Conservation (phyloP, 805 yeast genomes). For the Lachancea cidri region DNA sequence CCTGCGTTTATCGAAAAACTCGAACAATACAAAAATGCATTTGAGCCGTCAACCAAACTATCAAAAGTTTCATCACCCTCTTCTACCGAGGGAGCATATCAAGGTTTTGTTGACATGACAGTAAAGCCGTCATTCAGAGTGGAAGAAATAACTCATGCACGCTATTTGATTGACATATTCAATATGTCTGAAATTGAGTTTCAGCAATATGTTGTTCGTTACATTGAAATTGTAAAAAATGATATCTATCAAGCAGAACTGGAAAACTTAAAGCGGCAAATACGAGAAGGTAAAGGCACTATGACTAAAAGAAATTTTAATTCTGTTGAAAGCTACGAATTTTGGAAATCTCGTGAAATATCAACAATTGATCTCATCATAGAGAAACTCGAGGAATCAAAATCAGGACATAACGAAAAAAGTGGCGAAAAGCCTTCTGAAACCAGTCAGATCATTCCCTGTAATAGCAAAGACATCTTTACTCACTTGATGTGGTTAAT, state of each 20-base stretch:
- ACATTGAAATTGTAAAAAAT: constrained; percentile 14
- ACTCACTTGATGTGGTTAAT: constrained; percentile 40
- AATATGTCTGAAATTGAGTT: constrained; percentile 41
- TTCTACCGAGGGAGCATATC: not conserved
- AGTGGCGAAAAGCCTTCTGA: not conserved
- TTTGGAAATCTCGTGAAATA: constrained; percentile 40
- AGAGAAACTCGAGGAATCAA: constrained; percentile 14
- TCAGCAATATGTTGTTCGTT: constrained; percentile 48
- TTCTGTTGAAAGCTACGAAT: constrained; percentile 28
- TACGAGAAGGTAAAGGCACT: constrained; percentile 27
- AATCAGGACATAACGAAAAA: constrained; percentile 1
- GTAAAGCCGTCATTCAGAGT: constrained; percentile 48
- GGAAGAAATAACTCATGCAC: constrained; percentile 50
- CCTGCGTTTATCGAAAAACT: constrained; percentile 36
- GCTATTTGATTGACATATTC: constrained; percentile 47
- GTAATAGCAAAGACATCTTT: constrained; percentile 38
- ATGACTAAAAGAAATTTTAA: constrained; percentile 36
- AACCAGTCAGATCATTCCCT: constrained; percentile 34
- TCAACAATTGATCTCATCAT: constrained; percentile 30
- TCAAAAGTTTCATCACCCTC: not conserved
- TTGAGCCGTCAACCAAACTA: constrained; percentile 15
- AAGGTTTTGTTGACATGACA: constrained; percentile 4
- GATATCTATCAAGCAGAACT: constrained; percentile 20
- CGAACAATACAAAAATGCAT: constrained; percentile 35
- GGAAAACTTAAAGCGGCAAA: constrained; percentile 1